A percentile compares a stretch with the other conserved stretches of the same genome.
These are phyloP conservation scores for Kwoniella europaea DNA, from an alignment of 768 basidiomycete species.

Conservation along the genomic window DNA sequence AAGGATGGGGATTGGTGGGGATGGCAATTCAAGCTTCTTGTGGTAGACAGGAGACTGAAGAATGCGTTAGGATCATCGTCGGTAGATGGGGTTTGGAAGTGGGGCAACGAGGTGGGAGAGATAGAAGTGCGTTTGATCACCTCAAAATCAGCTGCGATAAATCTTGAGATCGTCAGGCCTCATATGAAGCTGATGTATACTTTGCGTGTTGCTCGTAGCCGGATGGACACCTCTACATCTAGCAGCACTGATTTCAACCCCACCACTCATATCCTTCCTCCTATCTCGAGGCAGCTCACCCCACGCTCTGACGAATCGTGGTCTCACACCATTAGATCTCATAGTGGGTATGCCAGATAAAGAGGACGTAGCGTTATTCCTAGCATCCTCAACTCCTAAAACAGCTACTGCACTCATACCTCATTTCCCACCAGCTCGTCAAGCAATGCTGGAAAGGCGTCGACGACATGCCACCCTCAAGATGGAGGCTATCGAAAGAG, in stretches of 20 bases:
- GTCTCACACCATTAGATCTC: slow-evolving; percentile 85
- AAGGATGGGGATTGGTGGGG: slow-evolving; percentile 69
- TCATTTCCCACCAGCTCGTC: slow-evolving; percentile 32
- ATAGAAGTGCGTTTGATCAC: slow-evolving; percentile 68
- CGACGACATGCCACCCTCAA: slow-evolving; percentile 57
- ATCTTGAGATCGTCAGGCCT: neutral
- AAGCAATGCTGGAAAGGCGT: slow-evolving; percentile 72
- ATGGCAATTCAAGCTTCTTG: slow-evolving; percentile 62
- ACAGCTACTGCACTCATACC: slow-evolving; percentile 15
- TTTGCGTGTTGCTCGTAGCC: slow-evolving; percentile 61
- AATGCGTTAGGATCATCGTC: slow-evolving; percentile 79
- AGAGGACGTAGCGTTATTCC: slow-evolving; percentile 80
- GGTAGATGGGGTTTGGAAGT: slow-evolving; percentile 56
- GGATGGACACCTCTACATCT: slow-evolving; percentile 97
- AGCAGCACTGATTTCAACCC: slow-evolving; percentile 83
- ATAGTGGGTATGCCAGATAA: slow-evolving; percentile 80
- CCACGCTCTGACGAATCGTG: slow-evolving; percentile 73
- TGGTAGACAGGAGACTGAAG: slow-evolving; percentile 89
- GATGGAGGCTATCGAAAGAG: slow-evolving; percentile 21
- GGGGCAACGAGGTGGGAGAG: slow-evolving; percentile 43
- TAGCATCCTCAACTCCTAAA: slow-evolving; percentile 59
- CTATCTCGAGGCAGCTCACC: slow-evolving; percentile 91
- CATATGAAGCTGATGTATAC: slow-evolving; percentile 7
- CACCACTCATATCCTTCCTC: slow-evolving; percentile 87
- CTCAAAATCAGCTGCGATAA: neutral